Percentiles rank a stretch among this genome's conserved stretches.
Conservation (phyloP, 208 protist genomes). For the Porcisia deanei region DNA sequence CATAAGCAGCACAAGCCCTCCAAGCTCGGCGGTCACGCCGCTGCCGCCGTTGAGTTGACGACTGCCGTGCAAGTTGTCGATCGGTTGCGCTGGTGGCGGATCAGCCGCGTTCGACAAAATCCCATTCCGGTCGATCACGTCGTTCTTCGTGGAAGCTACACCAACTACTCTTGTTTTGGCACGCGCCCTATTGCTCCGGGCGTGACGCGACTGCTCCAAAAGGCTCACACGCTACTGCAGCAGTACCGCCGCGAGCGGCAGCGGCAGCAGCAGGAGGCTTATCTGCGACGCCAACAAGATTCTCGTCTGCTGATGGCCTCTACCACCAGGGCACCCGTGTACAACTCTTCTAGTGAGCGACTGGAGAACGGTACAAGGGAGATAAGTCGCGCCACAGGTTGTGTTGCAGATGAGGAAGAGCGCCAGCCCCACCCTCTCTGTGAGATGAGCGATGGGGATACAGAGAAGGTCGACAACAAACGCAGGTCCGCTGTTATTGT, state of each 20-base stretch:
- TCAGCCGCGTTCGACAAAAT: slow-evolving; percentile 38
- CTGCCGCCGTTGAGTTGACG: neutral
- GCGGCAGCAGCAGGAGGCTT: slow-evolving; percentile 19
- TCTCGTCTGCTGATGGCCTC: neutral
- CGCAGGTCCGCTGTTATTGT: neutral
- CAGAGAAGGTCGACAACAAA: slow-evolving; percentile 25
- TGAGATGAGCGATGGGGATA: slow-evolving; percentile 6
- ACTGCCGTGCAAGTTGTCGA: slow-evolving; percentile 59
- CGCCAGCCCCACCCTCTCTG: slow-evolving; percentile 8
- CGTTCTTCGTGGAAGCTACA: slow-evolving; percentile 37
- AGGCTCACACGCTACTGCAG: slow-evolving; percentile 15
- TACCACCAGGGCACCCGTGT: neutral
- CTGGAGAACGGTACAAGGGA: neutral
- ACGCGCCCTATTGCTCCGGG: slow-evolving; percentile 37
- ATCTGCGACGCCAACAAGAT: slow-evolving; percentile 8
- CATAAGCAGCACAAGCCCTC: slow-evolving; percentile 4
- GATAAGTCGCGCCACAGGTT: neutral
- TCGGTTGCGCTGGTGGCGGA: slow-evolving; percentile 75
- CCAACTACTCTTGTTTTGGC: slow-evolving; percentile 55
- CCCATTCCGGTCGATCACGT: slow-evolving; percentile 48
- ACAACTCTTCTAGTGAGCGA: neutral
- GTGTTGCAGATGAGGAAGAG: neutral
- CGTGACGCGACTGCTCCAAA: slow-evolving; percentile 21
- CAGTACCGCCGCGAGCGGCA: slow-evolving; percentile 16
- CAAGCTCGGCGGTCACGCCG: neutral